These are phyloP conservation scores for Leptomonas pyrrhocoris DNA, from an alignment of 208 protist species.

Conservation along the genomic window DNA sequence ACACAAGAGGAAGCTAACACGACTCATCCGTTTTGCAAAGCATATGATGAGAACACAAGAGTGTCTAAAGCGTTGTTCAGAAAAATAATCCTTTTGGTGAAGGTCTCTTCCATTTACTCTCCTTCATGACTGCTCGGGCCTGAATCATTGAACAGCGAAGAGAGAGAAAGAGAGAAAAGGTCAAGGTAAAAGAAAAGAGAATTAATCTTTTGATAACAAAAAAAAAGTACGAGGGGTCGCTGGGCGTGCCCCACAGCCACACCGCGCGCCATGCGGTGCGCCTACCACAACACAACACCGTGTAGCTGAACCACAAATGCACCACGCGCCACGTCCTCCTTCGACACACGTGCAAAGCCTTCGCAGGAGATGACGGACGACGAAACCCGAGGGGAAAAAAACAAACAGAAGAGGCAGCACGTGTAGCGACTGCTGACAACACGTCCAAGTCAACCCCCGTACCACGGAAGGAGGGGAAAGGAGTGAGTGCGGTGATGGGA, in stretches of 20 bases:
- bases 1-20: too few relatives aligned
- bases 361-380: neutral
- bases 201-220: slow-evolving; percentile 7
- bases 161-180: neutral
- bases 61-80: too few relatives aligned
- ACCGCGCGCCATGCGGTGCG: too few relatives aligned
- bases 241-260: neutral
- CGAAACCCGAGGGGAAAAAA: neutral
- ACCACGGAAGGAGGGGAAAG: neutral
- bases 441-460: neutral
- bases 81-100: neutral
- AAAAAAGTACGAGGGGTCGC: neutral
- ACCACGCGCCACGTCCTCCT: neutral
- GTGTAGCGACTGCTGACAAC: slow-evolving; percentile 4
- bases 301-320: too few relatives aligned
- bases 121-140: neutral
- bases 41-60: neutral
- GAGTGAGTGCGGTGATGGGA: neutral
- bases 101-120: neutral
- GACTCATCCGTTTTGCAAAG: too few relatives aligned
- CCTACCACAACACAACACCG: neutral
- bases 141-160: neutral
- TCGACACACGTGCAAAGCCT: neutral
- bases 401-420: neutral
- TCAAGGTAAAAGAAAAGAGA: neutral